These are phyloP conservation scores for Pyricularia grisea DNA, from an alignment of 2,329 filamentous ascomycete genomes.

Conservation along the genomic window DNA sequence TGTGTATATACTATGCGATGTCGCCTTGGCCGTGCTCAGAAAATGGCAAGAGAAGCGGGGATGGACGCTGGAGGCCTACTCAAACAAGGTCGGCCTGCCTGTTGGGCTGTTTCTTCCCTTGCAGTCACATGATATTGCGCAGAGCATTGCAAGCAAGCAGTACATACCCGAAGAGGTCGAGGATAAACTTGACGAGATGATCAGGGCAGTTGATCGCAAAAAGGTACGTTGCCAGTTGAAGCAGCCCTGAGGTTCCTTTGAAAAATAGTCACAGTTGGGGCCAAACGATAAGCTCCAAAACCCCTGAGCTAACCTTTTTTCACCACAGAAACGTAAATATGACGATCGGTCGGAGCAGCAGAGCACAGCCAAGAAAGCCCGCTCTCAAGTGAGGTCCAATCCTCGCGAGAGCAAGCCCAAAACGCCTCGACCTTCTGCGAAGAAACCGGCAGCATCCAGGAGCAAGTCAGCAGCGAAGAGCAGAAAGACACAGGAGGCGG, in stretches of 20 bases:
- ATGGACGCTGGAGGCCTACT: constrained; percentile 78
- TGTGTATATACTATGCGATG: constrained; percentile 79
- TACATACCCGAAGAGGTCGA: constrained; percentile 72
- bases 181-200: constrained; percentile 62
- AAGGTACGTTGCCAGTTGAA: constrained; percentile 37
- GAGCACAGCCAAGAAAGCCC: constrained; percentile 29
- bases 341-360: constrained; percentile 39
- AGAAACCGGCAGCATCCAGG: constrained; percentile 14
- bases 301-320: not conserved
- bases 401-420: constrained; percentile 24
- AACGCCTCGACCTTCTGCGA: constrained; percentile 21
- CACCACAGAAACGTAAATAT: constrained; percentile 45
- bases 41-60: constrained; percentile 79
- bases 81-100: constrained; percentile 73
- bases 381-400: constrained; percentile 13
- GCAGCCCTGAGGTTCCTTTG: too few species aligned
- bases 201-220: constrained; percentile 61
- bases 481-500: constrained; percentile 17
- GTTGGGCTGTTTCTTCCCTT: constrained; percentile 68
- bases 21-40: constrained; percentile 72
- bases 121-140: constrained; percentile 66
- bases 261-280: not conserved
- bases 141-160: constrained; percentile 77
- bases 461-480: constrained; percentile 9
- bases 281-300: not conserved